phyloP scores from a whole-genome alignment of 1,284 basidiomycete species.

The Pseudozyma sp. region DNA sequence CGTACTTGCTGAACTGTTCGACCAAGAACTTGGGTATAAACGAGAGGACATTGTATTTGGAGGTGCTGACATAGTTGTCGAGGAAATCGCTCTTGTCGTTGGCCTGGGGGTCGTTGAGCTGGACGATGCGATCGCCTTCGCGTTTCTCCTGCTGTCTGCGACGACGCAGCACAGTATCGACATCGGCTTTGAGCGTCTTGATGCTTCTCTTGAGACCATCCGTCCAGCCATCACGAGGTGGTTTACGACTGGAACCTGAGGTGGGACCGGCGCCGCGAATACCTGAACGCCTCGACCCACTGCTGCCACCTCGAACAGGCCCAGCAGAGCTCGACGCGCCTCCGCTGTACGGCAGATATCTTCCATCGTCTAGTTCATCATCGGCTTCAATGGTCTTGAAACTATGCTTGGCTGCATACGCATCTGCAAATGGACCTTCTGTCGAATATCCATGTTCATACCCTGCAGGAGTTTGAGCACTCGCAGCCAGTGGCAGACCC shows the following conservation, averaged over 20 bases:
- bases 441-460: constrained; percentile 31
- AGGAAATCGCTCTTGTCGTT: constrained; percentile 61
- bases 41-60: constrained; percentile 90
- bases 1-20: constrained; percentile 98
- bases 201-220: constrained; percentile 54
- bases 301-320: background rate
- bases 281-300: constrained; percentile 13
- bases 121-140: constrained; percentile 58
- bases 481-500: constrained; percentile 51
- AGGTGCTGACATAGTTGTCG: constrained; percentile 88
- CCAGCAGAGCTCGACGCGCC: background rate
- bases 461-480: constrained; percentile 50
- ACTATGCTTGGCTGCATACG: constrained; percentile 50
- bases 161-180: constrained; percentile 48
- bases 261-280: constrained; percentile 21
- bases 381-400: constrained; percentile 67
- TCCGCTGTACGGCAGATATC: constrained; percentile 22
- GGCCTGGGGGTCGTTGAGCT: constrained; percentile 62
- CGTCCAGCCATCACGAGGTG: constrained; percentile 46
- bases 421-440: constrained; percentile 55
- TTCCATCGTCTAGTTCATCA: constrained; percentile 52
- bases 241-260: constrained; percentile 34
- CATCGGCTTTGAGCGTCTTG: constrained; percentile 47
- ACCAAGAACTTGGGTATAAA: constrained; percentile 92
- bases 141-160: constrained; percentile 42